Base-by-base conservation (phyloP, 2,329 filamentous ascomycete species). In the Rhytidhysteron rufulum region DNA sequence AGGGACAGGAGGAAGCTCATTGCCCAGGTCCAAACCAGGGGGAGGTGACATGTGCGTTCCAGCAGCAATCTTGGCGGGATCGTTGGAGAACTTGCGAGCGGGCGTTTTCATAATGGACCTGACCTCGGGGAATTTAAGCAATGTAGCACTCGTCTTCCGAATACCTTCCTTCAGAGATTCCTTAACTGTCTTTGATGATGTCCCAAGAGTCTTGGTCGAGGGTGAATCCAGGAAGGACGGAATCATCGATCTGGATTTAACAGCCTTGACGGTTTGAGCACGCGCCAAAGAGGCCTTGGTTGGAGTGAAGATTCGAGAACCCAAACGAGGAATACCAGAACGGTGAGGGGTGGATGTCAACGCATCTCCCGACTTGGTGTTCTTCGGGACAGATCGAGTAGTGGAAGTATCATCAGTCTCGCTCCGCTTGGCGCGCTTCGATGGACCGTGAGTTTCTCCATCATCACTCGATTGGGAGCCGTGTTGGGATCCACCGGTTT, bases 271-370 rank as follows among this genome's bases (percentile, higher is more conserved):
- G 49, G 73, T 80, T 40, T 74, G 67, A 34, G 75, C 68, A 31
- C 83, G 81, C 24, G 82, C 79, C 37, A 86, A 63, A 1, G 86
- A 88, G 6, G 87, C 72, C 61, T 88, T 88, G 7, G 86, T 93
- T 0, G 89, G 88, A 5, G 87, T 94, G 63, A 83, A 78, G 21
- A 91, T 70, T 21, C 60, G 54, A 24, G 61, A 54, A n/a, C 57
- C 43, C 72, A 81, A 45, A 73, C 71, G 44, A 73, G 66, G 45
- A 31, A 77, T 72, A 21, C 57, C 58, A 7, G 75, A 57, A 34
- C 55, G 51, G 34, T 58, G 55, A 50, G 39, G 31, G 6, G 38
- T 30, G 15, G 22, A 27, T 9, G 48, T 27, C n/a, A 45, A 43
- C 4, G 40, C 27, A 16, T 46, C 37, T 17, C 44, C 44, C 37